Base-by-base conservation (phyloP, 2,329 filamentous ascomycete genomes). In the Epicoccum sorghinum region DNA sequence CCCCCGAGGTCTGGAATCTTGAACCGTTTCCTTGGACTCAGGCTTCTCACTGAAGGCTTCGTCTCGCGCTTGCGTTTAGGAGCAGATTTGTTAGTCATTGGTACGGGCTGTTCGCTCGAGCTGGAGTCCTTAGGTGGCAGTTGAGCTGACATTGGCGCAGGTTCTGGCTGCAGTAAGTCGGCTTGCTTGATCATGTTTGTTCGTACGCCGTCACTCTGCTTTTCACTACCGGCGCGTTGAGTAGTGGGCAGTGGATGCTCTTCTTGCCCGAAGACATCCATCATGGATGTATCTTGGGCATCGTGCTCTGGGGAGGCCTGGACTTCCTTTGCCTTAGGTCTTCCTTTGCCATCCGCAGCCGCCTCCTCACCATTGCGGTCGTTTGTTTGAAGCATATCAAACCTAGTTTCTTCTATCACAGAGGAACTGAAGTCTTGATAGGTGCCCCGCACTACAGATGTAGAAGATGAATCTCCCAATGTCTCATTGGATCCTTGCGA, bases 391-490 rank as follows among this genome's bases (percentile, higher is more conserved):
- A 29, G 10, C 13, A 5, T 36, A 13, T 46, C 42, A 14, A 50
- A 22, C 6, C 7, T 41, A n/a, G 52, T 50, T 32, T 50, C 46
- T 37, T 50, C 46, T 3, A 50, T 37, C 7, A 18, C 46, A 4
- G 52, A 55, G 12, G 41, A 50, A n/a, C 24, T 46, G 7, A 33
- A 18, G 6, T 55, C 61, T 6, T 64, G 56, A 38, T 68, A 71
- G 1, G 70, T 70, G 13, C 61, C 61, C 38, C 56, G 55, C 1
- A 73, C 47, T 22, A 72, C 56, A 4, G 68, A 69, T 0, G 60
- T 59, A 18, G 69, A 69, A 1, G 66, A 66, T 8, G 55, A 61
- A 2, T 61, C 45, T 18, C 66, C 64, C 3, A 57, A 52, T 8
- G 57, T 44, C 1, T 50, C 55, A 18, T 58, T 67, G 14, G 61